Percentiles rank a stretch among this genome's conserved stretches.
Conservation (phyloP, 805 yeast genomes). For the Sungouiozyma intestinalis region DNA sequence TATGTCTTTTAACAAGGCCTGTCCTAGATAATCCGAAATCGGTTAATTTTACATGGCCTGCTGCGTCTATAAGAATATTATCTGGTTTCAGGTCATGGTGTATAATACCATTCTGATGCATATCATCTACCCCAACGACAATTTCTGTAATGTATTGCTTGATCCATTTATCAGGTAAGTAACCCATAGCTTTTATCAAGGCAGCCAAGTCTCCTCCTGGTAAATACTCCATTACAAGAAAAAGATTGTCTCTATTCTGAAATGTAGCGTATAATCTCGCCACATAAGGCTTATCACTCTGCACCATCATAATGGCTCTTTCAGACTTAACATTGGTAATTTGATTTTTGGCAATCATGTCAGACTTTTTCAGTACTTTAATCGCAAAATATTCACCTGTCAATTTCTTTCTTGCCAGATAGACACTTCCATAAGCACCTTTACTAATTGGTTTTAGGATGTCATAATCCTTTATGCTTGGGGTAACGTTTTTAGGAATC, state of each 20-base stretch:
- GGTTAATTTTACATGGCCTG: slow-evolving; percentile 85
- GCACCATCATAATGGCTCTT: slow-evolving; percentile 96
- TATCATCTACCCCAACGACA: slow-evolving; percentile 78
- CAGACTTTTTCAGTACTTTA: slow-evolving; percentile 81
- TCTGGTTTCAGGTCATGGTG: slow-evolving; percentile 97
- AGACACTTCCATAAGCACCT: slow-evolving; percentile 97
- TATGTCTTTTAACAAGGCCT: slow-evolving; percentile 79
- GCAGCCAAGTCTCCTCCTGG: slow-evolving; percentile 96
- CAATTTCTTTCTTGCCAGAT: slow-evolving; percentile 65
- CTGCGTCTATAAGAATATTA: slow-evolving; percentile 71
- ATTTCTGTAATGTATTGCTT: slow-evolving; percentile 81
- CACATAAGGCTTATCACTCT: slow-evolving; percentile 84
- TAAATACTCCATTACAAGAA: slow-evolving; percentile 90
- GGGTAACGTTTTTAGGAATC: slow-evolving; percentile 39
- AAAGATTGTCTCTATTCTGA: slow-evolving; percentile 78
- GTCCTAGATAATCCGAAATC: slow-evolving; percentile 91
- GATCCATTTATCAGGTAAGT: slow-evolving; percentile 79
- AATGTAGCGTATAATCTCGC: slow-evolving; percentile 82
- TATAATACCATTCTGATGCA: slow-evolving; percentile 80
- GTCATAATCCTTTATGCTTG: slow-evolving; percentile 81
- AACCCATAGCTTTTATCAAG: slow-evolving; percentile 69
- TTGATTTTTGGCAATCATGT: slow-evolving; percentile 96
- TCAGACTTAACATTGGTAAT: slow-evolving; percentile 90
- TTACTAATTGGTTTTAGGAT: slow-evolving; percentile 86
- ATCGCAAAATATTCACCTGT: slow-evolving; percentile 96